These are phyloP conservation scores for Jacaranda copaia DNA, from an alignment of 257 asterid genomes.

Conservation along the genomic window DNA sequence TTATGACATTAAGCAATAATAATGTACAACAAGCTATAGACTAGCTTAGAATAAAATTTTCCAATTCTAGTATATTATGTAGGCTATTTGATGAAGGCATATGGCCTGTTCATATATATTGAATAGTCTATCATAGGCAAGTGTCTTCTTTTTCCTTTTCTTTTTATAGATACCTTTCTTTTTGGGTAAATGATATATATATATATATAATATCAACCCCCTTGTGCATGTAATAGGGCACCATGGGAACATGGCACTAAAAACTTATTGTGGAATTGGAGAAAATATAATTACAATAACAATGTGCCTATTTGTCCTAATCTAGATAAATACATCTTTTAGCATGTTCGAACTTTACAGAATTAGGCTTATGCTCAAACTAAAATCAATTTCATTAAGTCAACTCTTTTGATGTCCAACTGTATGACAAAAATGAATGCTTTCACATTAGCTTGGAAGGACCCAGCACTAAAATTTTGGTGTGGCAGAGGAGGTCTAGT, in stretches of 20 bases:
- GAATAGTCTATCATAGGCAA: background rate
- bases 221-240: background rate
- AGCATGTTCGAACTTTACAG: conserved; percentile 33
- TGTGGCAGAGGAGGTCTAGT: no score
- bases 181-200: background rate
- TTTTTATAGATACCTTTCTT: background rate
- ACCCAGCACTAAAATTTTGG: no score
- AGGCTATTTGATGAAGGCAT: background rate
- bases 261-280: conserved; percentile 20
- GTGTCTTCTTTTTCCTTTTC: background rate
- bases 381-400: background rate
- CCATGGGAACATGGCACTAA: background rate
- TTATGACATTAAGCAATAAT: background rate
- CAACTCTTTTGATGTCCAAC: background rate
- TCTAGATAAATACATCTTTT: conserved; percentile 27
- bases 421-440: background rate
- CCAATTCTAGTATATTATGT: background rate
- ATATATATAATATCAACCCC: background rate
- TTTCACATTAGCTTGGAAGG: background rate
- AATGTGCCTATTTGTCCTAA: conserved; percentile 24
- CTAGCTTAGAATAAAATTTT: background rate
- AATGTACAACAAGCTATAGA: background rate
- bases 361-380: background rate
- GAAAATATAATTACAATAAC: background rate
- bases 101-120: no score